These are phyloP conservation scores for Aspergillus hiratsukae DNA, from an alignment of 2,329 filamentous ascomycete genomes.

Conservation along the genomic window DNA sequence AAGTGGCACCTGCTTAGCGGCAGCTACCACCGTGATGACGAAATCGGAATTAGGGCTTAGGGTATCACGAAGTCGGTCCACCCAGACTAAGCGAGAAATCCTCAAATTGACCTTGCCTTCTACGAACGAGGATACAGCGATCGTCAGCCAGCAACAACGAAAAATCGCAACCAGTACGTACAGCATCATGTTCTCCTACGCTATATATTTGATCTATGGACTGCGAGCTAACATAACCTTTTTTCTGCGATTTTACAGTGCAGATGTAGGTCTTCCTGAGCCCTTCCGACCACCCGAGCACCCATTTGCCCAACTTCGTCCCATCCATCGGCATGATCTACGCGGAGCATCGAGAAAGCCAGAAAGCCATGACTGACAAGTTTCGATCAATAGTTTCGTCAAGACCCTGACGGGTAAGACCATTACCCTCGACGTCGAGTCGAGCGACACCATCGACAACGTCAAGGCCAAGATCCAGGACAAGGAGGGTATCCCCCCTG, in stretches of 20 bases:
- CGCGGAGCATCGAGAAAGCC: slow-evolving; percentile 4
- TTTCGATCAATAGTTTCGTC: slow-evolving; percentile 71
- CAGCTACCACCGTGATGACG: slow-evolving; percentile 3
- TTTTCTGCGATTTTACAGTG: slow-evolving; percentile 55
- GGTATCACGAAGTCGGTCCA: slow-evolving; percentile 29
- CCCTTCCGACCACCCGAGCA: slow-evolving; percentile 23
- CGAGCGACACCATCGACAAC: slow-evolving; percentile 98
- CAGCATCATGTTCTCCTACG: slow-evolving; percentile 10
- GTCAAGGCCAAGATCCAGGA: slow-evolving; percentile 99
- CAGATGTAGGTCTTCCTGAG: slow-evolving; percentile 69
- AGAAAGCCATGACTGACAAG: slow-evolving; percentile 21
- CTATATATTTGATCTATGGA: slow-evolving; percentile 11
- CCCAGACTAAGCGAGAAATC: slow-evolving; percentile 43
- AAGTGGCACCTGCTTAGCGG: slow-evolving; percentile 7
- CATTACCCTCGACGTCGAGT: slow-evolving; percentile 99
- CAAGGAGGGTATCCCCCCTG: slow-evolving; percentile 97
- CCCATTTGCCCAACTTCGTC: slow-evolving; percentile 16
- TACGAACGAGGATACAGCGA: slow-evolving; percentile 35
- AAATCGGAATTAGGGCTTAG: slow-evolving; percentile 36
- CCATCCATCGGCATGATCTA: slow-evolving; percentile 16
- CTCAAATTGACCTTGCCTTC: slow-evolving; percentile 37
- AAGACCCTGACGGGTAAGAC: slow-evolving; percentile 99
- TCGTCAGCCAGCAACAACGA: slow-evolving; percentile 42
- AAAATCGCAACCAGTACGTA: slow-evolving; percentile 46
- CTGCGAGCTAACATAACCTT: slow-evolving; percentile 45